Evolutionary conservation across 441 rosid genomes (phyloP).

Genomic region (Breynia disticha): DNA sequence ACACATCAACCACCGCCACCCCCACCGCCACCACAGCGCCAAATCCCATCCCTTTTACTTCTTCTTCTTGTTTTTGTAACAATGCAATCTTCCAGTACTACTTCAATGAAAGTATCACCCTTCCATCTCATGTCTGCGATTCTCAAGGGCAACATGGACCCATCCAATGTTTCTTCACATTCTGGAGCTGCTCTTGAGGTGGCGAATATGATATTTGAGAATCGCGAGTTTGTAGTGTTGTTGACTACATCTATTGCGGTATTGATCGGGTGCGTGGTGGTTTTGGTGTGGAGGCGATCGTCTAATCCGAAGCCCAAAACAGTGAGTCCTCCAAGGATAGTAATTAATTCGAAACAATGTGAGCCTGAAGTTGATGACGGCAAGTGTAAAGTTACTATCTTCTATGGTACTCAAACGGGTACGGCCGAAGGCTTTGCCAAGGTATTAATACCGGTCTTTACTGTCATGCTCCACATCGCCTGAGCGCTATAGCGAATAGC

Average conservation of each 20-base stretch:
- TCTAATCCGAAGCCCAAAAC: slow-evolving; percentile 28
- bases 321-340: slow-evolving; percentile 41
- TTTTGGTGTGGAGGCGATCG: slow-evolving; percentile 68
- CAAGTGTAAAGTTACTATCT: slow-evolving; percentile 58
- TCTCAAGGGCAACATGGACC: slow-evolving; percentile 56
- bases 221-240: slow-evolving; percentile 60
- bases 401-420: slow-evolving; percentile 95
- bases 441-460: too few species aligned
- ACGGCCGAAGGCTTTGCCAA: slow-evolving; percentile 99
- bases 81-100: slow-evolving; percentile 11
- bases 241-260: slow-evolving; percentile 77
- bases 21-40: slow-evolving; percentile 23
- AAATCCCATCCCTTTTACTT: not conserved
- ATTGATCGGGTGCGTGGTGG: slow-evolving; percentile 69
- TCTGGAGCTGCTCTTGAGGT: slow-evolving; percentile 37
- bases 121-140: slow-evolving; percentile 80
- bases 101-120: slow-evolving; percentile 45
- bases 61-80: too few species aligned
- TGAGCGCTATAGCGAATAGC: too few species aligned
- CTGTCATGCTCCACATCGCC: too few species aligned
- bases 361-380: slow-evolving; percentile 68
- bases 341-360: slow-evolving; percentile 32
- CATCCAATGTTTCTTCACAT: slow-evolving; percentile 42
- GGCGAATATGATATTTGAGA: slow-evolving; percentile 51
- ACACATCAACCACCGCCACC: slow-evolving; percentile 21